Evolutionary conservation across 768 basidiomycete genomes (phyloP), one percentile per base, ranked within the genome.

Genomic region (Auriscalpium orientale): DNA sequence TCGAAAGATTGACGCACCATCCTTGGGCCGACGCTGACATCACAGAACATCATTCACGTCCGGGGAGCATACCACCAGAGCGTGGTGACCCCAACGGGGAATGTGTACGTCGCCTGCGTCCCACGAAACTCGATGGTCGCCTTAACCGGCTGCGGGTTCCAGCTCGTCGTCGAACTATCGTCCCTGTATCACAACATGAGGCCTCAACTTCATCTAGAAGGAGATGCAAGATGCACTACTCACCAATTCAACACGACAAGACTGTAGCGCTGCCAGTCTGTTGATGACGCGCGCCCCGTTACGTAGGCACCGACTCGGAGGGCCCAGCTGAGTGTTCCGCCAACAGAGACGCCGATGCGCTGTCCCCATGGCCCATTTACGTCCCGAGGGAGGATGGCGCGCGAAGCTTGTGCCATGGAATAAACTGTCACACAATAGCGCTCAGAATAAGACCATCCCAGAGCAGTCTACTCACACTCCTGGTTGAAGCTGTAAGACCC

Each of bases 161-260:
- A 84, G 13, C 66, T 63, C 4, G 76, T 74, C n/a, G 74, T 73
- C 2, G 72, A 66, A 40, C 70, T 72, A 59, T 84, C 83, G 56
- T 81, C 68, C 80, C 79, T 62, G 28, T 7, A 28, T 28, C 28
- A 28, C 28, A 28, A 28, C 28, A 28, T 7, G 4, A 28, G 4
- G 28, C 28, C 1, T 28, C 4, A 28, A 28, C 28, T 28, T 7
- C 28, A 28, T 28, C 5, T 28, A 28, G 28, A 28, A 28, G 7
- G 48, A 49, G 45, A n/a, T 20, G 8, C 13, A 72, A 65, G 44
- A 69, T 71, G 59, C 4, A 28, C 69, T 1, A 82, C 83, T 55
- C 80, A 68, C 80, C 83, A 84, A 67, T 91, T 89, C 60, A 91
- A 60, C 2, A 89, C 88, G 11, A 89, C 87, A 40, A 90, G 66